Conservation (phyloP, 208 protist species). For the Vickermania ingenoplastis region DNA sequence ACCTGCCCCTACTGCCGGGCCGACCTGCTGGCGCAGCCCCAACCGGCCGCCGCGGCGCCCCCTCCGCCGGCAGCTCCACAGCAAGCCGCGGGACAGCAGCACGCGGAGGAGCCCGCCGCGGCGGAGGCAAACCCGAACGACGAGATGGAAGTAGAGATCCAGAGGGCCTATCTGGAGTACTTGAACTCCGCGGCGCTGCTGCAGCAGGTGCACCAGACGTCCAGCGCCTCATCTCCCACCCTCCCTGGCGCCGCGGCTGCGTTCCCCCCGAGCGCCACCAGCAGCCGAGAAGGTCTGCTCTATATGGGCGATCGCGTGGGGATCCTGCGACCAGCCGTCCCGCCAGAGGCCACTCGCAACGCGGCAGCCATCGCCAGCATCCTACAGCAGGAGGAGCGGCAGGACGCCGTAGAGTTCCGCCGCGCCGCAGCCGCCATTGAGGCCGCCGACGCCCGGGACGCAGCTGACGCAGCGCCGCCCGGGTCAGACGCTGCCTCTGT, state of each 20-base stretch:
- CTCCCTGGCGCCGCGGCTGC: not conserved
- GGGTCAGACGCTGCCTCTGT: not conserved
- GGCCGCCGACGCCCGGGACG: not conserved
- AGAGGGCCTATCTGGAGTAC: not conserved
- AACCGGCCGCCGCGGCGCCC: not conserved
- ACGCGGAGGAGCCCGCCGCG: not conserved
- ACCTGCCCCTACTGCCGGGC: constrained; percentile 30
- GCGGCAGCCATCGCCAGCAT: not conserved
- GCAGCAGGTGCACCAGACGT: not conserved
- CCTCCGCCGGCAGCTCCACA: too few relatives aligned
- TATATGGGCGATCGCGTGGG: not conserved
- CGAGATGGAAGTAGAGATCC: not conserved
- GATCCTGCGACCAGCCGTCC: not conserved
- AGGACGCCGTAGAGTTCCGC: not conserved
- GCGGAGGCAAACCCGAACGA: not conserved
- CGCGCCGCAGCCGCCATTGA: not conserved
- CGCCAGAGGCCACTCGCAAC: not conserved
- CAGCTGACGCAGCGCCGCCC: not conserved
- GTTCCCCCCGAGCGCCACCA: not conserved
- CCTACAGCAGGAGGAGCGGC: not conserved
- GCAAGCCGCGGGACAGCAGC: too few relatives aligned
- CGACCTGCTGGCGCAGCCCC: constrained; percentile 8
- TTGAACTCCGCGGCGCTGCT: not conserved
- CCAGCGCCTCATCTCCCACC: not conserved
- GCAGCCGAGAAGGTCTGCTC: not conserved